These are phyloP conservation scores for Russula emetica DNA, from an alignment of 768 basidiomycete species.

Conservation along the genomic window DNA sequence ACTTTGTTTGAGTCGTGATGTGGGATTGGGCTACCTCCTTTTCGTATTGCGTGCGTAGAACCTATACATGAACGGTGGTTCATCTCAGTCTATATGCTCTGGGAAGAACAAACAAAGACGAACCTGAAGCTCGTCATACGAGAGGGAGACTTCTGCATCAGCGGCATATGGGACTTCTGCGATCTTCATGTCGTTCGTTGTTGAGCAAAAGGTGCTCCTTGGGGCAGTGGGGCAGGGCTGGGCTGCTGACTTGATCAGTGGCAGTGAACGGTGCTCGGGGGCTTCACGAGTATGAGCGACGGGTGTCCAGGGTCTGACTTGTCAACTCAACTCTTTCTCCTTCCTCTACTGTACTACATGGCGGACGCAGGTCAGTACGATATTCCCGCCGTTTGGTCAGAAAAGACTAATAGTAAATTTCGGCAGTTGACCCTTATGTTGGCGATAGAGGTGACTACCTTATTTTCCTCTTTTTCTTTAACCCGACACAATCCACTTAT, in stretches of 20 bases:
- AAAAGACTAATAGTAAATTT: neutral
- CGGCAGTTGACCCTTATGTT: constrained; percentile 1
- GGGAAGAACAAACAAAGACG: constrained; percentile 17
- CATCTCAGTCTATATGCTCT: neutral
- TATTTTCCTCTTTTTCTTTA: constrained; percentile 22
- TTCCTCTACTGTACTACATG: neutral
- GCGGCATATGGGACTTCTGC: constrained; percentile 94
- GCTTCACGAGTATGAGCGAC: neutral
- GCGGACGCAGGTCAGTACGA: constrained; percentile 22
- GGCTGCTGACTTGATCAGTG: neutral
- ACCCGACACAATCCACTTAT: constrained; percentile 28
- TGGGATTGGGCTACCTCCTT: constrained; percentile 80
- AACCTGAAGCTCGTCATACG: constrained; percentile 89
- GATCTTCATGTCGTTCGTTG: constrained; percentile 40
- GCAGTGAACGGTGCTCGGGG: constrained; percentile 12
- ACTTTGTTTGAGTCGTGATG: constrained; percentile 91
- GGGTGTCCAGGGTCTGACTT: constrained; percentile 16
- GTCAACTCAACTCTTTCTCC: neutral
- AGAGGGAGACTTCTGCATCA: constrained; percentile 84
- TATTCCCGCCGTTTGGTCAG: neutral
- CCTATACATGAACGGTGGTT: constrained; percentile 43
- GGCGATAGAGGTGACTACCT: constrained; percentile 26
- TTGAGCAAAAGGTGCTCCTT: neutral
- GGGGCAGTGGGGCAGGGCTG: neutral
- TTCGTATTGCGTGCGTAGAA: constrained; percentile 81